Base-by-base conservation (phyloP, 176 grass and related monocot species). In the Cocos nucifera region DNA sequence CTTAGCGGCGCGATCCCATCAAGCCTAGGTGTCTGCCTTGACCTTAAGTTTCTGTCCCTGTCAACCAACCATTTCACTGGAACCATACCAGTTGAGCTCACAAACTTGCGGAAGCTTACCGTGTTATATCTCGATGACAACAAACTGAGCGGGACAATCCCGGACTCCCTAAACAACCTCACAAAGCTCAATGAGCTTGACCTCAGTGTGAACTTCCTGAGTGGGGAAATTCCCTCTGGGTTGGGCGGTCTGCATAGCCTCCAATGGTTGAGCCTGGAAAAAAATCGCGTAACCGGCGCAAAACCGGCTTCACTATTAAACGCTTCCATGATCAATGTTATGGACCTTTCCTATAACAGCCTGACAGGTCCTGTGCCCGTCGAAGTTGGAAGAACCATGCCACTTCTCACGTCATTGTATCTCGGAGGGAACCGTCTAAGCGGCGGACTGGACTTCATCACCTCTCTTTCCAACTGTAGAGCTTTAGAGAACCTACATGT, bases 401-500 rank as follows among this genome's bases (percentile, higher is more conserved):
- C 24, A 1, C 22, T 17, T n/a, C 53, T 74, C 63, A 0, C 3
- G 2, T 4, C 19, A 24, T 23, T 74, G 6, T 3, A 3, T 14
- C 17, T 74, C 35, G 0, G 0, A 63, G 1, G 17, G 50, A 74
- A 74, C 50, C 23, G 64, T 5, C 50, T 74, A 56, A 74, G 25
- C n/a, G 59, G 71, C 5, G 25, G 49, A 17, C 59, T 64, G 0
- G 49, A 74, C 22, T 74, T 74, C 39, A 54, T 74, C 29, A 61
- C 27, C 51, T 74, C 71, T 20, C 49, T 74, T 23, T 74, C 59
- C 17, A 74, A 74, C 71, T 64, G 71, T 26, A 74, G 44, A 23
- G 8, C 44, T 18, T 56, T 74, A 10, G 10, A 27, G 63, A n/a
- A 12, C 56, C 49, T 74, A 15, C 7, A n/a, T 4, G 5, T 74